A percentile compares a stretch with the other conserved stretches of the same genome.
Evolutionary conservation across 208 protist species (phyloP).

Genomic region (Angomonas deanei): DNA sequence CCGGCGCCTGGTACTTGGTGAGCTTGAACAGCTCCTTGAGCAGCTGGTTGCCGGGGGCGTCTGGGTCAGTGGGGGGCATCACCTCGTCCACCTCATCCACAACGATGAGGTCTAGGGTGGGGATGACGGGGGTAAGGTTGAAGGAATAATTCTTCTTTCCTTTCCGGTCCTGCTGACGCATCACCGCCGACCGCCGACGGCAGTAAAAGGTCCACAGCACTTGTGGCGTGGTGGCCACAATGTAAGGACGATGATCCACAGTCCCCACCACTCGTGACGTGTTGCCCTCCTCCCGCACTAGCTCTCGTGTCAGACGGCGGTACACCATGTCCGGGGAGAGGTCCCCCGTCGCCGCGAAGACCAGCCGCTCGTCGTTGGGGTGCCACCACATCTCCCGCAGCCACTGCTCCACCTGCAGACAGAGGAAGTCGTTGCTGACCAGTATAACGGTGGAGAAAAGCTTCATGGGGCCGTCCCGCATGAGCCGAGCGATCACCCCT

Average conservation of each 20-base stretch:
- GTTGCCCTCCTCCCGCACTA: constrained; percentile 33
- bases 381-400: constrained; percentile 89
- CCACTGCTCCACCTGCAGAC: constrained; percentile 76
- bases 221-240: constrained; percentile 71
- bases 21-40: constrained; percentile 79
- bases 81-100: constrained; percentile 88
- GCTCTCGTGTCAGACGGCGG: constrained; percentile 62
- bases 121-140: constrained; percentile 58
- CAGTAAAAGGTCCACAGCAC: constrained; percentile 72
- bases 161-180: constrained; percentile 30
- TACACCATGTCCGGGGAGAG: constrained; percentile 55
- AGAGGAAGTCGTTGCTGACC: constrained; percentile 68
- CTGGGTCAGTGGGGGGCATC: constrained; percentile 53
- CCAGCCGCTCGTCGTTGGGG: constrained; percentile 69
- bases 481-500: constrained; percentile 72
- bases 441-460: constrained; percentile 75
- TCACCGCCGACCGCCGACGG: constrained; percentile 40
- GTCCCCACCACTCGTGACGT: constrained; percentile 25
- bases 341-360: constrained; percentile 70
- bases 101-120: constrained; percentile 69
- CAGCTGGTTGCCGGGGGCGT: constrained; percentile 70
- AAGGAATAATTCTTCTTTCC: constrained; percentile 55
- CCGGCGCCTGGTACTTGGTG: constrained; percentile 82
- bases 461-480: constrained; percentile 88
- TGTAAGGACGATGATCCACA: constrained; percentile 73